phyloP scores from a whole-genome alignment of 768 basidiomycete genomes.

The Ephemerocybe angulata region DNA sequence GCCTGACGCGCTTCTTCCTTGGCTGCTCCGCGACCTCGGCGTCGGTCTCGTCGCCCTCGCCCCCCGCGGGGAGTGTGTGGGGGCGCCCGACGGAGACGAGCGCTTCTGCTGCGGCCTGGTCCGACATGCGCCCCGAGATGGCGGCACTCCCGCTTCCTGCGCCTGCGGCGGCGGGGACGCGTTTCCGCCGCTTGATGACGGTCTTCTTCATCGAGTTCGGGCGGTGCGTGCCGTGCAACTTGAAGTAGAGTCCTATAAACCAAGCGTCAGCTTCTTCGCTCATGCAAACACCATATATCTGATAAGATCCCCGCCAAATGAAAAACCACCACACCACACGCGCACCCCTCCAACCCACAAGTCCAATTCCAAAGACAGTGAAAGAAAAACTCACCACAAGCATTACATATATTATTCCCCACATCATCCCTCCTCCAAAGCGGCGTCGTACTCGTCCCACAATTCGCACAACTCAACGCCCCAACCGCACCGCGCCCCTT shows the following conservation, averaged over 20 bases:
- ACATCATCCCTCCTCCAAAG: slow-evolving; percentile 88
- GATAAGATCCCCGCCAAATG: no score
- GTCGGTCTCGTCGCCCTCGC: slow-evolving; percentile 40
- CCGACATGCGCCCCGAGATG: slow-evolving; percentile 49
- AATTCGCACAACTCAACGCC: slow-evolving; percentile 82
- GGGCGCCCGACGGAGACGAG: slow-evolving; percentile 77
- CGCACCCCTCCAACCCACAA: no score
- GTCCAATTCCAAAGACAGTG: no score
- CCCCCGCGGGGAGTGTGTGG: slow-evolving; percentile 28
- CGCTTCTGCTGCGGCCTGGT: slow-evolving; percentile 87
- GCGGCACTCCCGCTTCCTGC: slow-evolving; percentile 19
- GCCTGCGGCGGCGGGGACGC: slow-evolving; percentile 87
- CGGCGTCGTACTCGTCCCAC: slow-evolving; percentile 85
- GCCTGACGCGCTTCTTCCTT: slow-evolving; percentile 55
- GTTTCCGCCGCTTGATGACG: slow-evolving; percentile 96
- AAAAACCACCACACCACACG: no score
- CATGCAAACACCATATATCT: no score
- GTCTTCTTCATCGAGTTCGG: slow-evolving; percentile 99
- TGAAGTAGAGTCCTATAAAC: slow-evolving; percentile 86
- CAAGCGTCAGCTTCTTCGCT: no score
- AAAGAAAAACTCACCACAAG: slow-evolving; percentile 70
- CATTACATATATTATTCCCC: slow-evolving; percentile 93
- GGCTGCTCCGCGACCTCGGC: slow-evolving; percentile 49
- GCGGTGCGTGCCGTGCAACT: slow-evolving; percentile 93
- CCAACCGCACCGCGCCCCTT: slow-evolving; percentile 51